These are phyloP conservation scores for Solanum habrochaites DNA, from an alignment of 257 asterid species.

Conservation along the genomic window DNA sequence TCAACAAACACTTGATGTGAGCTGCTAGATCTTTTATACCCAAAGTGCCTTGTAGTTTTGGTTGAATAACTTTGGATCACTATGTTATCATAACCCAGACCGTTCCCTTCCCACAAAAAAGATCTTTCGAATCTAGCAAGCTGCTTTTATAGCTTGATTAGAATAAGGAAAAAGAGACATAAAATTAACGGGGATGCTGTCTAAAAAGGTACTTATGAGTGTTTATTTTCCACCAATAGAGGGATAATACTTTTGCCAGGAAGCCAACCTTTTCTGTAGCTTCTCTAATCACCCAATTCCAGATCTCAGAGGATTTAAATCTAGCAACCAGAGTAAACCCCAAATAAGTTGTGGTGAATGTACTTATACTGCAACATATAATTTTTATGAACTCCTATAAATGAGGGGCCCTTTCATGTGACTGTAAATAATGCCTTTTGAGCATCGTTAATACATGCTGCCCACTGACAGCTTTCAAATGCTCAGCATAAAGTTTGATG, in stretches of 20 bases:
- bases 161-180: neutral
- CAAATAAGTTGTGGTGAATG: neutral
- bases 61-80: neutral
- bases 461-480: neutral
- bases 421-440: neutral
- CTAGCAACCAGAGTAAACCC: neutral
- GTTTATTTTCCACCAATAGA: neutral
- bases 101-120: neutral
- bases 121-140: neutral
- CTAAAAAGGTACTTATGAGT: neutral
- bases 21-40: neutral
- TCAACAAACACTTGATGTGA: neutral
- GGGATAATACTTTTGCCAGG: neutral
- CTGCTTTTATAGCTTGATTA: neutral
- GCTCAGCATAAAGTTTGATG: neutral
- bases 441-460: neutral
- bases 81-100: neutral
- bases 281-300: neutral
- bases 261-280: neutral
- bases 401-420: neutral
- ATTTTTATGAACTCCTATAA: neutral
- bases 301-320: neutral
- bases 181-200: neutral
- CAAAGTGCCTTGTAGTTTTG: neutral
- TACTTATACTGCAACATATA: neutral